A percentile compares a stretch with the other conserved stretches of the same genome.
Conservation (phyloP, 805 yeast genomes). For the Nakazawaea populi region DNA sequence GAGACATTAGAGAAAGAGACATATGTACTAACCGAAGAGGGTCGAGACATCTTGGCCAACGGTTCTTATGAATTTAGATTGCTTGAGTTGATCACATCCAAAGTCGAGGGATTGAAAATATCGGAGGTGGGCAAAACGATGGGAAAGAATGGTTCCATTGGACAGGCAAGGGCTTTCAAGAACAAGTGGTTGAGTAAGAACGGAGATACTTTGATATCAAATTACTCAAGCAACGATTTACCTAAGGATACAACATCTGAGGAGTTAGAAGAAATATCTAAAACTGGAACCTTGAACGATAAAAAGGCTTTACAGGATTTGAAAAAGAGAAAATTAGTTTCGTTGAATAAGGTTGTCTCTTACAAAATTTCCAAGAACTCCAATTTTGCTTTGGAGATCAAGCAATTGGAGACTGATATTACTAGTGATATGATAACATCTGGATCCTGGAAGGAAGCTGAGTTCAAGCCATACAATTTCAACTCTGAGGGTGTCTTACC, state of each 20-base stretch:
- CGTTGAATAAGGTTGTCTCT: constrained; percentile 65
- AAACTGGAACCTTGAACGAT: constrained; percentile 51
- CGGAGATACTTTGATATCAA: constrained; percentile 70
- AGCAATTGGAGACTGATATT: constrained; percentile 84
- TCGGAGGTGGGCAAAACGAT: constrained; percentile 65
- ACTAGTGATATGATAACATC: constrained; percentile 87
- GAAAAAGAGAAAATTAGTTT: constrained; percentile 87
- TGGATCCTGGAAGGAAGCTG: constrained; percentile 76
- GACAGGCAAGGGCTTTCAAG: constrained; percentile 96
- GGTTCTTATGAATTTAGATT: constrained; percentile 92
- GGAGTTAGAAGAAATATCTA: constrained; percentile 51
- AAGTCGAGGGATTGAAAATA: constrained; percentile 76
- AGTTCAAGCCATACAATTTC: constrained; percentile 94
- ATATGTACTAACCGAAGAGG: constrained; percentile 78
- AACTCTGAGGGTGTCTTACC: constrained; percentile 90
- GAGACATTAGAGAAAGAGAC: constrained; percentile 67
- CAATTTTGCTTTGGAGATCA: constrained; percentile 76
- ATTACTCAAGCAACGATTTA: constrained; percentile 34
- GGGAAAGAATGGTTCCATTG: constrained; percentile 83
- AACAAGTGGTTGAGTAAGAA: constrained; percentile 93
- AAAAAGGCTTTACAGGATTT: constrained; percentile 73
- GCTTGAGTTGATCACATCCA: constrained; percentile 63
- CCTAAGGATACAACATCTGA: constrained; percentile 66
- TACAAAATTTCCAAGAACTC: constrained; percentile 75
- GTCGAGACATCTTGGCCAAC: constrained; percentile 63